Conservation (phyloP, 345 rosid genomes). For the Acer yangbiense region DNA sequence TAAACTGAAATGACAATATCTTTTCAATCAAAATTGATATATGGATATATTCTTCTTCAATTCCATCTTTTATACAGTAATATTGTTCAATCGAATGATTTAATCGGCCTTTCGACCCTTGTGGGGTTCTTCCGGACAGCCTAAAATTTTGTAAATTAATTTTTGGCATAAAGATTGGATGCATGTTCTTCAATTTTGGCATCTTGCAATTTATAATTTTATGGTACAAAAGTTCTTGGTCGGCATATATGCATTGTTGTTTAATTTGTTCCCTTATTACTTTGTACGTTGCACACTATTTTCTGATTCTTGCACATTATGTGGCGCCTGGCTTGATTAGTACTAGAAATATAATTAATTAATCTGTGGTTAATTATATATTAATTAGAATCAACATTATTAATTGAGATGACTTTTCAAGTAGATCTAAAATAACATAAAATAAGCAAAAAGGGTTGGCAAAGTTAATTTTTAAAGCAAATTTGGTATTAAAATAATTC, state of each 20-base stretch:
- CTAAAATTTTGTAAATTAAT: too few species aligned
- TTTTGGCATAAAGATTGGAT: neutral
- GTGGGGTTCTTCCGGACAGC: slow-evolving; percentile 4
- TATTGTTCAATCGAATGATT: neutral
- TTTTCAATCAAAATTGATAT: too few species aligned
- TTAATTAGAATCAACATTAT: neutral
- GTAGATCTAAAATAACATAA: neutral
- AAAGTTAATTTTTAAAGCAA: neutral
- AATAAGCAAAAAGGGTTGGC: neutral
- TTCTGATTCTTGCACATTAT: slow-evolving; percentile 3
- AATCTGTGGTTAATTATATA: neutral
- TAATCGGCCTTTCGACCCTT: neutral
- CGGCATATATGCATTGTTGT: neutral
- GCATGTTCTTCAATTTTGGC: neutral
- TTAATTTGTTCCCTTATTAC: too few species aligned
- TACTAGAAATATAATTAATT: neutral
- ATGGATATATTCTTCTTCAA: slow-evolving; percentile 23
- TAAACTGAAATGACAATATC: too few species aligned
- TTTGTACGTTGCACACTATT: neutral
- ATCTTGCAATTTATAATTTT: neutral
- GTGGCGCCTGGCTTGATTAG: slow-evolving; percentile 1
- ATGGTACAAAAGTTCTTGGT: slow-evolving; percentile 2
- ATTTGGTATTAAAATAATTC: neutral
- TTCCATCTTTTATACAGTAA: neutral
- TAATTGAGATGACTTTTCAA: neutral